phyloP scores from a whole-genome alignment of 2,329 filamentous ascomycete genomes.

The Claviceps sp. region DNA sequence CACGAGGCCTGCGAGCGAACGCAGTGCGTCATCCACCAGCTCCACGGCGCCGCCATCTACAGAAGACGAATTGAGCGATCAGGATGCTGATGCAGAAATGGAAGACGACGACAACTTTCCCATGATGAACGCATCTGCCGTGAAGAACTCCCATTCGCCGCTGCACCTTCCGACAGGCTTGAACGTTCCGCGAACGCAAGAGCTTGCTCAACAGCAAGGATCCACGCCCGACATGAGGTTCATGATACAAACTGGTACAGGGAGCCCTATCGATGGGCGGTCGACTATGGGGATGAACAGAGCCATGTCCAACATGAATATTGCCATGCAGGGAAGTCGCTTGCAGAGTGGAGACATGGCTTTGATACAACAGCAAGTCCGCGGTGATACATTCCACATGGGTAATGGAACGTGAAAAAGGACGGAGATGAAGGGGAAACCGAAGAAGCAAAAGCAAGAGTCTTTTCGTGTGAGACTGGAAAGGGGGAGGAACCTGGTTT shows the following conservation, averaged over 20 bases:
- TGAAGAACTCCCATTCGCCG: conserved; percentile 22
- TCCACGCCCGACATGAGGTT: conserved; percentile 24
- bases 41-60: conserved; percentile 26
- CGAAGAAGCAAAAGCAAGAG: neutral
- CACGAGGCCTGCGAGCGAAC: conserved; percentile 21
- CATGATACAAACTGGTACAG: conserved; percentile 28
- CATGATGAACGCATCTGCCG: conserved; percentile 30
- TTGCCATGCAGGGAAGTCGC: conserved; percentile 25
- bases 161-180: conserved; percentile 28
- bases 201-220: conserved; percentile 20
- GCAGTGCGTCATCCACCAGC: conserved; percentile 17
- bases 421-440: neutral
- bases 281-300: conserved; percentile 27
- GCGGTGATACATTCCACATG: conserved; percentile 39
- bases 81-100: conserved; percentile 36
- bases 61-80: conserved; percentile 23
- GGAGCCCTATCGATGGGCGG: conserved; percentile 20
- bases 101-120: conserved; percentile 44
- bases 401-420: conserved; percentile 15
- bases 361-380: conserved; percentile 33
- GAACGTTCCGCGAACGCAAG: conserved; percentile 29
- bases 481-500: neutral
- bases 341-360: conserved; percentile 30
- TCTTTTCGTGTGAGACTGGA: neutral
- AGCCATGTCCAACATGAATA: conserved; percentile 33